Evolutionary conservation across 495 filamentous ascomycete genomes (phyloP), one percentile per base, ranked within the genome.

Genomic region (Lichina pygmaea): DNA sequence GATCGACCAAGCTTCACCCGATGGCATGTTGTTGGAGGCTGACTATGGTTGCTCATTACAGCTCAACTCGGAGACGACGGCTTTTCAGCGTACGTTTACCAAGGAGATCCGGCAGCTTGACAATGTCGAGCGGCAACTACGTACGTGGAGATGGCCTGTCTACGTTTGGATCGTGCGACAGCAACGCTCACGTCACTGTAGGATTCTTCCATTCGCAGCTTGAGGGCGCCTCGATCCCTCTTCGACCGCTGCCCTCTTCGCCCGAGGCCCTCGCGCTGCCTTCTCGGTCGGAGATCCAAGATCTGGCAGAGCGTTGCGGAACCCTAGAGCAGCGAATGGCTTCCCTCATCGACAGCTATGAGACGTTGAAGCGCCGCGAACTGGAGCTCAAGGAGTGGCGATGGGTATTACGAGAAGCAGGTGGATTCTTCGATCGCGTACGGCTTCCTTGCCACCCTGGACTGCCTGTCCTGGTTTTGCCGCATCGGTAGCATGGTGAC

Each of bases 381-480:
- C 78, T 93, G 46, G 91, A 99, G 63, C 68, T 95, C 50, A 89
- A 77, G 24, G 91, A 99, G 60, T 94, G 86, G 86, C 75, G 89
- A 56, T 93, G 86, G 83, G 89, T 99, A 44, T 60, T 99, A 48
- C 73, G 80, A 46, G 86, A 99, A 64, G 81, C 91, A 41, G 89
- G 89, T 39, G 79, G 82, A 44, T 95, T 99, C 62, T 99, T 99
- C 54, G 89, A 99, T 56, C 71, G 89, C 48, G 71, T 72, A 52
- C 47, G 63, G 48, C 42, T 40, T 38, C 15, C 42, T 32, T 8
- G 42, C 30, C n/a, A 12, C 30, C 9, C 36, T 39, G 36, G 11
- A 15, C 36, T 15, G 3, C 36, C 11, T 39, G 36, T 15, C 36
- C 10, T 2, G 36, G 36, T 15, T 5, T 15, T 39, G 11, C 24